Conservation (phyloP, 352 stramenopile species). For the Phytophthora capsici region DNA sequence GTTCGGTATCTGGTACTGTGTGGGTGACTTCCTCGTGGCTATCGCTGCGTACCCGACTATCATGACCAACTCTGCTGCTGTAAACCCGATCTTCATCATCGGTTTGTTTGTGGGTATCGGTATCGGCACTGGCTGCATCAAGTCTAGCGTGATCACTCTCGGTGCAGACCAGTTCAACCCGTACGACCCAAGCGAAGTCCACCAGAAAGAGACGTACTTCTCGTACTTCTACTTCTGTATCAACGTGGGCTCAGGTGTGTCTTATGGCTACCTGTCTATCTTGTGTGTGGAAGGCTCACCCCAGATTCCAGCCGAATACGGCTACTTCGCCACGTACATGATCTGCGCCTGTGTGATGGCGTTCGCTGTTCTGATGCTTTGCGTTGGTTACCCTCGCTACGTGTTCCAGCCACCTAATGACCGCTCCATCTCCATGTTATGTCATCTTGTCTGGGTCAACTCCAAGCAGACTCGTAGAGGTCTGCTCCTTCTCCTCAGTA, state of each 20-base stretch:
- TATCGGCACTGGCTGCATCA: conserved; percentile 54
- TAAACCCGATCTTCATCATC: conserved; percentile 62
- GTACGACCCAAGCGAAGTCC: conserved; percentile 44
- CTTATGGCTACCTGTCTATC: too few species aligned
- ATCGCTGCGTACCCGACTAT: conserved; percentile 60
- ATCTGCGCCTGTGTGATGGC: conserved; percentile 60
- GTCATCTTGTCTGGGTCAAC: conserved; percentile 37
- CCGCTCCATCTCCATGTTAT: conserved; percentile 52
- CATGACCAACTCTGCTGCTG: conserved; percentile 40
- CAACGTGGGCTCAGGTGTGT: conserved; percentile 57
- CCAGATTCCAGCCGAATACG: conserved; percentile 70
- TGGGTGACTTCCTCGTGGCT: conserved; percentile 68
- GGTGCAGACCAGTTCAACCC: conserved; percentile 72
- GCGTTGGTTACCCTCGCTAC: conserved; percentile 54
- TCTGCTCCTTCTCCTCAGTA: conserved; percentile 36
- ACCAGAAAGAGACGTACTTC: conserved; percentile 2
- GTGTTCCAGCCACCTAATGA: conserved; percentile 49
- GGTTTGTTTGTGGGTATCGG: conserved; percentile 61
- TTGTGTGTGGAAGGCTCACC: neutral
- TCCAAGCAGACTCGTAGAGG: conserved; percentile 32
- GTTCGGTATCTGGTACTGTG: conserved; percentile 68
- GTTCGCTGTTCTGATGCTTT: conserved; percentile 43
- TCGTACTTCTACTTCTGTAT: conserved; percentile 81
- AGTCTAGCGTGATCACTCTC: conserved; percentile 70
- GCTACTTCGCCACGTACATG: conserved; percentile 82